Percentiles rank a stretch among this genome's conserved stretches.
Evolutionary conservation across 352 stramenopile species (phyloP).

Genomic region (Plasmopara muralis): DNA sequence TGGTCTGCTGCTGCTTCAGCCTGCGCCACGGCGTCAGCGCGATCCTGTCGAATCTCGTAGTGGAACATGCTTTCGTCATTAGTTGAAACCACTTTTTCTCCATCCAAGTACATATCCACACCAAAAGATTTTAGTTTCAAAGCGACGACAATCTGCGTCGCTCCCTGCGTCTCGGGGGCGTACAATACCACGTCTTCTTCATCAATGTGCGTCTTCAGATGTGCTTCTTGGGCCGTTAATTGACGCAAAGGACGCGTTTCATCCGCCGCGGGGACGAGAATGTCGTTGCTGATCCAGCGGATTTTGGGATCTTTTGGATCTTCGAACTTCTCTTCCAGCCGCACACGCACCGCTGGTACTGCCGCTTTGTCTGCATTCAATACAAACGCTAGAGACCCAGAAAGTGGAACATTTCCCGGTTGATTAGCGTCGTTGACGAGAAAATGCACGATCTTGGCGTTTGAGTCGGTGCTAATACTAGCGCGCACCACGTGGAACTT

Average conservation of each 20-base stretch:
- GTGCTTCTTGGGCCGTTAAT: slow-evolving; percentile 30
- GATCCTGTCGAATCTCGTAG: slow-evolving; percentile 74
- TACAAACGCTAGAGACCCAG: slow-evolving; percentile 51
- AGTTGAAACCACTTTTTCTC: slow-evolving; percentile 53
- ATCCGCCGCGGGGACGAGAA: slow-evolving; percentile 33
- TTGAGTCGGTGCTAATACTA: slow-evolving; percentile 22
- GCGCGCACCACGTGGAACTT: slow-evolving; percentile 29
- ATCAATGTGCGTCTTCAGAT: slow-evolving; percentile 19
- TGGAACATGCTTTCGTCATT: slow-evolving; percentile 67
- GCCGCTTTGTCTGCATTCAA: slow-evolving; percentile 23
- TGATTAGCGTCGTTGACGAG: slow-evolving; percentile 28
- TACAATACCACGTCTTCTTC: slow-evolving; percentile 34
- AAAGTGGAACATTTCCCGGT: slow-evolving; percentile 19
- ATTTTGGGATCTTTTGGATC: slow-evolving; percentile 47
- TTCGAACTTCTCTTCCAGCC: slow-evolving; percentile 44
- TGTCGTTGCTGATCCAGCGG: slow-evolving; percentile 47
- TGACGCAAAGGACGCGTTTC: slow-evolving; percentile 30
- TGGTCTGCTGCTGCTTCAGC: slow-evolving; percentile 20
- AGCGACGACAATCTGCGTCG: slow-evolving; percentile 36
- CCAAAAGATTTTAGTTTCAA: slow-evolving; percentile 45
- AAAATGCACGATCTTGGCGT: slow-evolving; percentile 40
- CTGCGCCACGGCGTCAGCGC: slow-evolving; percentile 24
- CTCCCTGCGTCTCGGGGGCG: slow-evolving; percentile 11
- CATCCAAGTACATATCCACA: slow-evolving; percentile 63
- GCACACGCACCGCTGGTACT: slow-evolving; percentile 53